A percentile compares a stretch with the other conserved stretches of the same genome.
Evolutionary conservation across 2,329 filamentous ascomycete genomes (phyloP).

Genomic region (Penicillium sp.): DNA sequence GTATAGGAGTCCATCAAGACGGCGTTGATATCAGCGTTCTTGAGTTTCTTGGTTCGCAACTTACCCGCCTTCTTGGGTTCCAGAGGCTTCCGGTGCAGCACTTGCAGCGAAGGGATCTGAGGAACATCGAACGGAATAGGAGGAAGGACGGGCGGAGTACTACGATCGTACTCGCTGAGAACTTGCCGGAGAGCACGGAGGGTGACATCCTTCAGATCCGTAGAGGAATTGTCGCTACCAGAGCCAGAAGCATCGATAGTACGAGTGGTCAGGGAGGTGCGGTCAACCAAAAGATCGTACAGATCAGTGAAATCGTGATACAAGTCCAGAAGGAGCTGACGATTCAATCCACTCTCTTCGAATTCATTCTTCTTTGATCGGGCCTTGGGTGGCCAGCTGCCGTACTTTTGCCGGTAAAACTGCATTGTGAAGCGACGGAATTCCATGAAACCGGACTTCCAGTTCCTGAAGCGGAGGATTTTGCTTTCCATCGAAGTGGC

Average conservation of each 20-base stretch:
- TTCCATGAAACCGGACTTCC: slow-evolving; percentile 72
- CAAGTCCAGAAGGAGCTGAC: slow-evolving; percentile 75
- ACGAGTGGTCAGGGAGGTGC: slow-evolving; percentile 73
- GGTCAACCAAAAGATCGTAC: slow-evolving; percentile 87
- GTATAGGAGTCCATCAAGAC: slow-evolving; percentile 83
- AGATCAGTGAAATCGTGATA: slow-evolving; percentile 84
- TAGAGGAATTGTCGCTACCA: slow-evolving; percentile 43
- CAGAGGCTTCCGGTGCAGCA: slow-evolving; percentile 64
- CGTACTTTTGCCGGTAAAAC: slow-evolving; percentile 68
- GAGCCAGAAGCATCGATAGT: slow-evolving; percentile 68
- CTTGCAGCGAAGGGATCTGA: slow-evolving; percentile 68
- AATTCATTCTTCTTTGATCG: slow-evolving; percentile 90
- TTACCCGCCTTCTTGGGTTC: slow-evolving; percentile 74
- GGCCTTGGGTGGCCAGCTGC: slow-evolving; percentile 88
- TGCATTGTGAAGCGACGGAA: slow-evolving; percentile 73
- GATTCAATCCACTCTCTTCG: slow-evolving; percentile 81
- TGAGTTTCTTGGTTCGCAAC: slow-evolving; percentile 69
- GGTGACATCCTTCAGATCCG: slow-evolving; percentile 57
- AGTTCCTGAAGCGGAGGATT: slow-evolving; percentile 77
- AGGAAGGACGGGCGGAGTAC: slow-evolving; percentile 83
- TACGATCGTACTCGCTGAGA: slow-evolving; percentile 84
- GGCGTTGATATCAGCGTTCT: slow-evolving; percentile 73
- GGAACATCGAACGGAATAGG: slow-evolving; percentile 90
- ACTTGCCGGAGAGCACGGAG: slow-evolving; percentile 74
- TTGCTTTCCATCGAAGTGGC: slow-evolving; percentile 76